Evolutionary conservation across 306 rosid genomes (phyloP), one percentile per base, ranked within the genome.

Genomic region (Cucumis cinereus): DNA sequence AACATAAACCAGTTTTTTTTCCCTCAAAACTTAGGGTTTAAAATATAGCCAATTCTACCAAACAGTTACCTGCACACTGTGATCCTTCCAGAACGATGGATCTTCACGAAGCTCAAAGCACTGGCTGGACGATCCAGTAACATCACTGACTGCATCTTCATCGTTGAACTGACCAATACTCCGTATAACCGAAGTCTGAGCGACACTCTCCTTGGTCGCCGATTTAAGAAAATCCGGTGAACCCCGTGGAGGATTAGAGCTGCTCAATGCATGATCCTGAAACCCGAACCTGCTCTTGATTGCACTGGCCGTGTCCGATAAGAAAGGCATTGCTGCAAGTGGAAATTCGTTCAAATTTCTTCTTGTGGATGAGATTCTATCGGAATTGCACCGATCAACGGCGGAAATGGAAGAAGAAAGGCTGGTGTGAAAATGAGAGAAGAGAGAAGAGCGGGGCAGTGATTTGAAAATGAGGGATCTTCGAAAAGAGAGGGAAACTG

Each of bases 71-170:
- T 94, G 99, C 40, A 94, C 99, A 76, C 92, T 94, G 81, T 92
- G 96, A 73, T 94, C 99, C 81, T 88, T 90, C 99, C 99, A 94
- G 83, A 94, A 94, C 35, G 97, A 85, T 17, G 99, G 98, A 55
- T 94, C 99, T 40, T 94, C 98, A 4, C 9, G 38, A 33, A 94
- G 52, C 85, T 94, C 99, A 60, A 92, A 94, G 83, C 88, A 86
- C 66, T 84, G 93, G 71, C 74, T 64, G 0, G 91, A 82, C 13
- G 89, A 80, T 77, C 80, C 85, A 40, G 80, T 47, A 74, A 74
- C 72, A 67, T 83, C 80, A 54, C 75, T 84, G 59, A 53, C 82
- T n/a, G 35, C 83, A 7, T 47, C 84, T 20, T 86, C 89, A 7
- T 87, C 86, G 7, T 83, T 89, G 85, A 86, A 90, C 53, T 80